Evolutionary conservation across 2,329 filamentous ascomycete species (phyloP).

Genomic region (Pestalotiopsis sp.): DNA sequence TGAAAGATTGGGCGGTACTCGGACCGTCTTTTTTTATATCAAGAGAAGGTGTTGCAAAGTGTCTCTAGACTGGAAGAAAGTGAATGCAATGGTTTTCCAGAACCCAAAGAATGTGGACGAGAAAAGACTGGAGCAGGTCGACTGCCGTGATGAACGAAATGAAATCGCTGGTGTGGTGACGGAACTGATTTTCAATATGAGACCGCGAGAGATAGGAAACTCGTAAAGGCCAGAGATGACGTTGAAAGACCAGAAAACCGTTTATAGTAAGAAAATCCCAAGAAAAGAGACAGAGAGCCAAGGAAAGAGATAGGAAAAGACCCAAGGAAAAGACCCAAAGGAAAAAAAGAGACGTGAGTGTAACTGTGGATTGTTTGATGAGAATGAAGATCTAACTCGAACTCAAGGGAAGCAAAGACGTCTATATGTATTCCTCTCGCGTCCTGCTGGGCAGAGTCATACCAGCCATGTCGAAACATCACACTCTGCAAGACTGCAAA

Average conservation of each 20-base stretch:
- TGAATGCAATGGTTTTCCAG: background rate
- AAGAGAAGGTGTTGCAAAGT: conserved; percentile 11
- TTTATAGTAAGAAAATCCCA: conserved; percentile 20
- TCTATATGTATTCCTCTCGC: conserved; percentile 25
- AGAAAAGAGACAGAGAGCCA: conserved; percentile 24
- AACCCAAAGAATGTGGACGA: conserved; percentile 9
- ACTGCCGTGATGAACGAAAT: conserved; percentile 21
- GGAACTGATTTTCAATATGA: conserved; percentile 17
- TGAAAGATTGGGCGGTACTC: conserved; percentile 27
- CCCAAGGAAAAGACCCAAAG: conserved; percentile 3
- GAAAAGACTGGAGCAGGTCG: conserved; percentile 19
- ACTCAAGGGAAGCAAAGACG: conserved; percentile 13
- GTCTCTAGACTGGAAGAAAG: conserved; percentile 4
- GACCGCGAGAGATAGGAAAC: conserved; percentile 20
- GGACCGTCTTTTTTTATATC: conserved; percentile 17
- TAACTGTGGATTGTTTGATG: conserved; percentile 20
- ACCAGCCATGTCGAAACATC: background rate
- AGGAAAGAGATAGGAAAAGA: conserved; percentile 23
- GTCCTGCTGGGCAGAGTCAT: background rate
- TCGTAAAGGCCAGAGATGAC: conserved; percentile 23
- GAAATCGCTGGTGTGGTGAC: conserved; percentile 12
- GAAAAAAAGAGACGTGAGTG: conserved; percentile 24
- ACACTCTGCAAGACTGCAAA: background rate
- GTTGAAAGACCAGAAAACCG: conserved; percentile 21
- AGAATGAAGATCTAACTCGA: conserved; percentile 13